phyloP scores from a whole-genome alignment of 768 basidiomycete species.

The Collybiopsis luxurians region DNA sequence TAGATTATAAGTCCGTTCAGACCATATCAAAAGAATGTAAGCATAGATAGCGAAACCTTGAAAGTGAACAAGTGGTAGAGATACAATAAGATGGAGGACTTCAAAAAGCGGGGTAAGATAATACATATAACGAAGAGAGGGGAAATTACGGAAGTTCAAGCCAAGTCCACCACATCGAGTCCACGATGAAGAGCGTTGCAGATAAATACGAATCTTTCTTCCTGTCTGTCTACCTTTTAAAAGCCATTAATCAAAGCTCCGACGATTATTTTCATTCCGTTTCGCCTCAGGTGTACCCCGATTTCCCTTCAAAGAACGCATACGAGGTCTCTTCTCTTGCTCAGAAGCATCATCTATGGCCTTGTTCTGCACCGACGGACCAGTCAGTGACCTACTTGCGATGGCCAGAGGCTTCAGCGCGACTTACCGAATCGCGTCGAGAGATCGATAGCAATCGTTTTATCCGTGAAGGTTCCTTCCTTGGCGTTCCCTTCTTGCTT shows the following conservation, averaged over 20 bases:
- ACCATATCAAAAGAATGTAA: too few relatives aligned
- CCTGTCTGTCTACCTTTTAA: background rate
- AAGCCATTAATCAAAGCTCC: slow-evolving; percentile 32
- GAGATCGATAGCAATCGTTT: slow-evolving; percentile 20
- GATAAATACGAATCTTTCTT: too few relatives aligned
- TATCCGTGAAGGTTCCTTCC: slow-evolving; percentile 18
- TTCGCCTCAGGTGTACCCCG: slow-evolving; percentile 34
- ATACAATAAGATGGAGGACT: too few relatives aligned
- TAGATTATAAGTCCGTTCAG: too few relatives aligned
- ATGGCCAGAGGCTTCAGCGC: background rate
- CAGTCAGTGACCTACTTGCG: background rate
- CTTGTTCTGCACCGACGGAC: slow-evolving; percentile 10
- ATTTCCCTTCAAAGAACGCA: slow-evolving; percentile 11
- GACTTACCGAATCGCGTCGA: slow-evolving; percentile 12
- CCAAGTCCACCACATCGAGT: too few relatives aligned
- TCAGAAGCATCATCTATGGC: slow-evolving; percentile 23
- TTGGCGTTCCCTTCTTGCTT: slow-evolving; percentile 35
- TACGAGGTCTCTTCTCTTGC: slow-evolving; percentile 31
- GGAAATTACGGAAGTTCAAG: too few relatives aligned
- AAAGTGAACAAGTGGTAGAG: too few relatives aligned
- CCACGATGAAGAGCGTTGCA: too few relatives aligned
- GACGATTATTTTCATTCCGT: slow-evolving; percentile 33
- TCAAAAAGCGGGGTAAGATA: too few relatives aligned
- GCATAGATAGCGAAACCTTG: too few relatives aligned
- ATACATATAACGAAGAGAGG: too few relatives aligned